Conservation (phyloP, 1,284 basidiomycete genomes). For the Microbotryum scabiosae region DNA sequence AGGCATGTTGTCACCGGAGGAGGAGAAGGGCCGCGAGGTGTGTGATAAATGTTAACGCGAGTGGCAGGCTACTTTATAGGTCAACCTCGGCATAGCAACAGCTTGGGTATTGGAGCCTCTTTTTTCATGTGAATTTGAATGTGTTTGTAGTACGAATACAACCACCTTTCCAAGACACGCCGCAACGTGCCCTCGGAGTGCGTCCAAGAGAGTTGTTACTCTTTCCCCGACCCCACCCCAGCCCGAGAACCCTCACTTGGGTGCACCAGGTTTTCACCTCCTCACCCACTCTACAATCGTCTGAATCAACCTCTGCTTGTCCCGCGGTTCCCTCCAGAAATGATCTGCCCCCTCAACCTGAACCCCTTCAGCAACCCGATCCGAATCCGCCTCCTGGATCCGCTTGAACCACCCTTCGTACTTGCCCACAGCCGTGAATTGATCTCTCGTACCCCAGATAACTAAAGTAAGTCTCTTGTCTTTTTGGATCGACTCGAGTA, state of each 20-base stretch:
- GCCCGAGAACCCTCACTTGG: not conserved
- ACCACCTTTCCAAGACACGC: no score
- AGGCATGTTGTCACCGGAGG: no score
- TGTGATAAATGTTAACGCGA: no score
- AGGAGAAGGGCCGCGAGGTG: no score
- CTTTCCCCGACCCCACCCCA: no score
- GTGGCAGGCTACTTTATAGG: no score
- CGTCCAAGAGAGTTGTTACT: no score
- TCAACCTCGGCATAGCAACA: no score
- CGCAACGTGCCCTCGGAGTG: no score
- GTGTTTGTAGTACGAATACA: no score
- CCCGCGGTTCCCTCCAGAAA: constrained; percentile 43
- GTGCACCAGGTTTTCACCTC: not conserved
- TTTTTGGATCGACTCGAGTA: constrained; percentile 43
- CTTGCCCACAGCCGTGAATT: constrained; percentile 54
- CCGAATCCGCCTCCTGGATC: constrained; percentile 37
- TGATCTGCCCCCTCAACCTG: constrained; percentile 45
- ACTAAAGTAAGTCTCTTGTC: constrained; percentile 49
- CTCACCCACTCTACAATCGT: constrained; percentile 27
- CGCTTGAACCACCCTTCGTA: constrained; percentile 52
- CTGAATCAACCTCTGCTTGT: constrained; percentile 17
- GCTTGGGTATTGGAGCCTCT: no score
- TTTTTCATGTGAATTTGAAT: no score
- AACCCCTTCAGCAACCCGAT: constrained; percentile 35
- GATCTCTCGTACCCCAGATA: constrained; percentile 59